Base-by-base conservation (phyloP, 2,329 filamentous ascomycete genomes). In the Thelonectria discophora region DNA sequence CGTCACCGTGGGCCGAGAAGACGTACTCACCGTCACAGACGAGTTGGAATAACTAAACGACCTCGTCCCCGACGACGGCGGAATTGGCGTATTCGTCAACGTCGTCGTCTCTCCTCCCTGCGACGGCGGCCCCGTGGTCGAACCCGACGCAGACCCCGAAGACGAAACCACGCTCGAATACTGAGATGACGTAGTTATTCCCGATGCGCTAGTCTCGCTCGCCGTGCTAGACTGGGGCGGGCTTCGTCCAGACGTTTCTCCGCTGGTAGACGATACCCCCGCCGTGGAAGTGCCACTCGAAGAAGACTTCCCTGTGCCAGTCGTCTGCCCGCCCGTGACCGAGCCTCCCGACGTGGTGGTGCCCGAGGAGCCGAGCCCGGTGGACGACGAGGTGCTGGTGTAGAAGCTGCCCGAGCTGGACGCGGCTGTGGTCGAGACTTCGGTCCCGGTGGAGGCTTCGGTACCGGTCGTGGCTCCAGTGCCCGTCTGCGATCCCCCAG, bases 31-130 rank as follows among this genome's bases (percentile, higher is more conserved):
- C 1, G 62, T 7, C 2, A 67, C 12, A 5, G 65, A 61, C 2
- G 65, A 67, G 30, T 71, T 71, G 1, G 47, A 34, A 27, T 58
- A 54, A 8, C 48, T 51, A 13, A 66, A 71, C 20, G 61, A 13
- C 7, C 63, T 57, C 2, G 69, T 69, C 9, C 66, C 63, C 3
- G 62, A 50, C 2, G 56, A 61, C 0, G 64, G 65, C 0, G 54
- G 34, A 43, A 65, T 65, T 0, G 63, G 24, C 0, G 63, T 68
- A 24, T 54, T 68, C 13, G 57, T 63, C 0, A 63, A 60, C 2
- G 48, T 13, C 1, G 24, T 45, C 17, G 46, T 30, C 20, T 27
- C 45, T 27, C 21, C 45, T 7, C 20, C 21, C 11, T 47, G 21
- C 9, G 20, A 30, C 5, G 15, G 21, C 5, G 15, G 21, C 27